Evolutionary conservation across 2,329 filamentous ascomycete species (phyloP).

Genomic region (Stenocarpella maydis): DNA sequence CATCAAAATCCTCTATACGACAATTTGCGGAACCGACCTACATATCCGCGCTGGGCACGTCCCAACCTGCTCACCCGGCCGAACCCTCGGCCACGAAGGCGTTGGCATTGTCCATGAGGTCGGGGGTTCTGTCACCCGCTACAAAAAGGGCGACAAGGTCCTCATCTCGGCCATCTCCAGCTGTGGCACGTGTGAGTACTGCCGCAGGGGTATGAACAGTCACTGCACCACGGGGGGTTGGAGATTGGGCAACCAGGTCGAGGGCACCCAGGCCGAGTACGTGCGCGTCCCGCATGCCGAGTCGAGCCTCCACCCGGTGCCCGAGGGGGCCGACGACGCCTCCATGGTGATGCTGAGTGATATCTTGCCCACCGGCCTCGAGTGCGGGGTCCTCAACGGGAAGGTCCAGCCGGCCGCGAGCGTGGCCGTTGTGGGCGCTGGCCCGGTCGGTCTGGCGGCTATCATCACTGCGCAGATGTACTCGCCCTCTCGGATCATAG

Average conservation of each 20-base stretch:
- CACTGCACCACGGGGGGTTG: constrained; percentile 63
- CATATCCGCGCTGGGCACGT: constrained; percentile 65
- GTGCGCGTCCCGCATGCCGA: constrained; percentile 61
- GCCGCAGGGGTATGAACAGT: constrained; percentile 58
- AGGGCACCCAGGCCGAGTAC: constrained; percentile 66
- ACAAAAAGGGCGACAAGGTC: constrained; percentile 59
- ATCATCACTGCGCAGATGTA: constrained; percentile 64
- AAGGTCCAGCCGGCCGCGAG: constrained; percentile 59
- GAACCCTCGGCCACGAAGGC: constrained; percentile 61
- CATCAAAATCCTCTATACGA: constrained; percentile 55
- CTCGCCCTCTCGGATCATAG: constrained; percentile 58
- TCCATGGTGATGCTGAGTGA: constrained; percentile 61
- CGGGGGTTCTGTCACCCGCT: constrained; percentile 54
- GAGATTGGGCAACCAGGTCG: constrained; percentile 60
- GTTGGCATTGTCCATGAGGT: constrained; percentile 57
- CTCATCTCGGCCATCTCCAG: constrained; percentile 60
- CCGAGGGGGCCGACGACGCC: constrained; percentile 50
- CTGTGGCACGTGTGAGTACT: constrained; percentile 61
- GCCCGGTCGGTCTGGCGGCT: constrained; percentile 63
- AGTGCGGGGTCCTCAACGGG: constrained; percentile 61
- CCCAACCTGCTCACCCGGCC: constrained; percentile 53
- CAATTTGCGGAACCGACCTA: constrained; percentile 63
- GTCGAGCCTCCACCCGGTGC: constrained; percentile 55
- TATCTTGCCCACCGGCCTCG: constrained; percentile 64
- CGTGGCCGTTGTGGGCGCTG: constrained; percentile 63